Conservation (phyloP, 306 rosid species). For the Fagus crenata region DNA sequence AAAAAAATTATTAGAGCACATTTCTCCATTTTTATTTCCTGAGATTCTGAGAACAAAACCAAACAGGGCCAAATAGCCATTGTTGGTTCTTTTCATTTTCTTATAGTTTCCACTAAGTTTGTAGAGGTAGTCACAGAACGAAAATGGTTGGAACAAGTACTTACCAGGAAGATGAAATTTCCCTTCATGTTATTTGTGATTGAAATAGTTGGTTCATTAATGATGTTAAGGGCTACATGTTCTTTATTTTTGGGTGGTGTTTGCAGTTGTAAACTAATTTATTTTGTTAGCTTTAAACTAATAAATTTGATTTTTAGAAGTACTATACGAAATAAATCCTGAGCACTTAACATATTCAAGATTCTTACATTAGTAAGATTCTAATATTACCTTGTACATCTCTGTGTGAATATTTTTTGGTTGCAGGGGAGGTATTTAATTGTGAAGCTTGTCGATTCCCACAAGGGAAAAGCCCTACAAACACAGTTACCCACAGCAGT, state of each 20-base stretch:
- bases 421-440: constrained; percentile 70
- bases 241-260: neutral
- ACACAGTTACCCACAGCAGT: constrained; percentile 41
- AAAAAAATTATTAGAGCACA: neutral
- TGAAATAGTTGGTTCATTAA: neutral
- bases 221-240: neutral
- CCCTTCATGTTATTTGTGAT: neutral
- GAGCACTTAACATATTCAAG: neutral
- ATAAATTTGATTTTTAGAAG: neutral
- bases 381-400: neutral
- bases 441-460: constrained; percentile 71
- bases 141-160: neutral
- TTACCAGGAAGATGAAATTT: neutral
- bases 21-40: neutral
- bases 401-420: constrained; percentile 16
- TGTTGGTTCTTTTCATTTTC: neutral
- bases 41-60: neutral
- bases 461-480: constrained; percentile 59
- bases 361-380: neutral
- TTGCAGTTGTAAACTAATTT: neutral
- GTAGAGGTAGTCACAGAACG: neutral
- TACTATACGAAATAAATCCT: neutral
- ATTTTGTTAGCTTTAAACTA: neutral
- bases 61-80: neutral
- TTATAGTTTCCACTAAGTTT: neutral